phyloP scores from a whole-genome alignment of 129 eudicot genomes.

The Saussurea involucrata region DNA sequence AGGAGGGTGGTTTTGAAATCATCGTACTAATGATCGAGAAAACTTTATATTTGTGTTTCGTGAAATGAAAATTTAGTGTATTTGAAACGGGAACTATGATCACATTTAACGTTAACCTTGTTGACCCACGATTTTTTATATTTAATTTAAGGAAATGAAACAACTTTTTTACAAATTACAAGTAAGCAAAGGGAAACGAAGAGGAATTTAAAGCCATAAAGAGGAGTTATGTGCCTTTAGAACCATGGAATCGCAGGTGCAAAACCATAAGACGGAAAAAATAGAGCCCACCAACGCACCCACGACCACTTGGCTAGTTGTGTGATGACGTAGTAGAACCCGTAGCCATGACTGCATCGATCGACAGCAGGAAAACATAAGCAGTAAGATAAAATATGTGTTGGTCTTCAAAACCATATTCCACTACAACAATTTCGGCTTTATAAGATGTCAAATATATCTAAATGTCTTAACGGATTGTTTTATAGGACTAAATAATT shows the following conservation, averaged over 20 bases:
- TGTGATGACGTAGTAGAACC: constrained; percentile 61
- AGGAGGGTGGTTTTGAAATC: constrained; percentile 32
- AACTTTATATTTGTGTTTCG: constrained; percentile 14
- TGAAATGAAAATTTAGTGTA: constrained; percentile 2
- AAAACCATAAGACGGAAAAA: constrained; percentile 66
- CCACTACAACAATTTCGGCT: not conserved
- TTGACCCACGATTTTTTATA: not conserved
- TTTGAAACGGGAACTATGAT: not conserved
- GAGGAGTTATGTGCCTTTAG: constrained; percentile 36
- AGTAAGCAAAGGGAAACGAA: constrained; percentile 18
- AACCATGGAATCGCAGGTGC: constrained; percentile 60
- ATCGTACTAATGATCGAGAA: not conserved
- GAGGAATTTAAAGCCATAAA: constrained; percentile 42
- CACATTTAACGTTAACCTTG: not conserved
- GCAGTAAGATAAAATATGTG: not conserved
- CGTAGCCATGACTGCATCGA: constrained; percentile 83
- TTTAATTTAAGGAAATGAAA: not conserved
- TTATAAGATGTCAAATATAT: too few relatives aligned
- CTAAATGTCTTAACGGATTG: too few relatives aligned
- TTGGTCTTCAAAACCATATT: not conserved
- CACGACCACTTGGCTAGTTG: constrained; percentile 68
- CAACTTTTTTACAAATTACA: not conserved
- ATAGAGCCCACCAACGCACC: constrained; percentile 61
- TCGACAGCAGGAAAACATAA: not conserved
- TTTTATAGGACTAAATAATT: too few relatives aligned